Evolutionary conservation across 306 rosid genomes (phyloP), one percentile per base, ranked within the genome.

Genomic region (Oemleria cerasiformis): DNA sequence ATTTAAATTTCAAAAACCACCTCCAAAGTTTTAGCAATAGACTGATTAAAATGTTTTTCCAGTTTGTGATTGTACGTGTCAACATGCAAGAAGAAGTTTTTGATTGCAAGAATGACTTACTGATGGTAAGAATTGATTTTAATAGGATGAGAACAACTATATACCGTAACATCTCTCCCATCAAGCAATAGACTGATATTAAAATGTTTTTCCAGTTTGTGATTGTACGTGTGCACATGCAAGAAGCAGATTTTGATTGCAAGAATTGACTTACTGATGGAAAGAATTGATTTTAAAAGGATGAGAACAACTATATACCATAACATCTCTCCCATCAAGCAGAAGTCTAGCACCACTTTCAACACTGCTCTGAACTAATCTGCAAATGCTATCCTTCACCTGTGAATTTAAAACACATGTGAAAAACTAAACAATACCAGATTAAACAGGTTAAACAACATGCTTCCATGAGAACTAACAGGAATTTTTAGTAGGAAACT

Each of bases 331-430:
- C 73, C 96, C 90, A 72, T 89, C 90, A 65, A 87, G 92, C 69
- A 89, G 69, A 43, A 87, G 83, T 78, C 86, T 86, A 40, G 96
- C 90, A 54, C 92, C 90, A 72, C 62, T 74, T 81, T 89, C 90
- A 45, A 81, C 79, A 78, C 84, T 79, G 75, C 70, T 81, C 76
- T 83, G 87, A 73, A 89, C 83, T 79, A 87, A 68, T 55, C 79
- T 79, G 75, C 88, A 76, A 69, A 86, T 77, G 19, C 54, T 71
- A 83, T 89, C 92, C 69, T 83, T 87, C 77, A 76, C 84, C 90
- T 89, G 88, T 50, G 39, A 72, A 62, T 47, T 49, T 21, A 25
- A 62, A 64, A 58, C 72, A n/a, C 14, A 61, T 36, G 67, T 78
- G 39, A 79, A 45, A 65, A 61, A 62, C 63, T 67, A 7, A n/a